Conservation (phyloP, 1,284 basidiomycete genomes). For the Testicularia cyperi region DNA sequence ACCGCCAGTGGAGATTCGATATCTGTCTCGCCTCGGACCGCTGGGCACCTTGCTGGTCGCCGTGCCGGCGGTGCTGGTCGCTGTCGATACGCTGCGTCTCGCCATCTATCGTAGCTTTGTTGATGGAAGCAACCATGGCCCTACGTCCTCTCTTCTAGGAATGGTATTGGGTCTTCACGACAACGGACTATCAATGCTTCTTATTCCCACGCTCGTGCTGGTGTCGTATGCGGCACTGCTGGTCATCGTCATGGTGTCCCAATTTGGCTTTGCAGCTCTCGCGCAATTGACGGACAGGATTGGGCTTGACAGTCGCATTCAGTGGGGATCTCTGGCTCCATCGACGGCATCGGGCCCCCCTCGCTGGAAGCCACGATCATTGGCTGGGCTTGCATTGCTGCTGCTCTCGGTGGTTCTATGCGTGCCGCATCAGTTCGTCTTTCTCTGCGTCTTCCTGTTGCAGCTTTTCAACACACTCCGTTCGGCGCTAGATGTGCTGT, state of each 20-base stretch:
- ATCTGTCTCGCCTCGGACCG: constrained; percentile 9
- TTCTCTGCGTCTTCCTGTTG: constrained; percentile 76
- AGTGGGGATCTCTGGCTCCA: too few species aligned
- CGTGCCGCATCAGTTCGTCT: constrained; percentile 87
- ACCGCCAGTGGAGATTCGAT: too few species aligned
- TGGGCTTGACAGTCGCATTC: too few species aligned
- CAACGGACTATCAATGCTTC: constrained; percentile 6
- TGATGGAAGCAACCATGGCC: constrained; percentile 7
- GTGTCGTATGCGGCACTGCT: constrained; percentile 24
- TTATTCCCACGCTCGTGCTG: constrained; percentile 18
- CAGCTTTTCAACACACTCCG: constrained; percentile 65
- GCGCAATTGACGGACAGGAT: too few species aligned
- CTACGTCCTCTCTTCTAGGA: constrained; percentile 17
- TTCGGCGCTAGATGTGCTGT: constrained; percentile 22
- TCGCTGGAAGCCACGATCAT: constrained; percentile 17
- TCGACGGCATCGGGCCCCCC: constrained; percentile 16
- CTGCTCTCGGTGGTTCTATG: constrained; percentile 70
- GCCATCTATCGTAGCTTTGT: constrained; percentile 5
- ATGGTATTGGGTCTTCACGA: constrained; percentile 26
- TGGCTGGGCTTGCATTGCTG: constrained; percentile 69
- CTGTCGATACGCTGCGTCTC: constrained; percentile 17
- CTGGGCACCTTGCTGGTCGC: constrained; percentile 12
- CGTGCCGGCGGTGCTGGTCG: constrained; percentile 1
- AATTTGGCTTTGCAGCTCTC: too few species aligned
- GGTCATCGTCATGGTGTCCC: constrained; percentile 11